Percentiles rank a stretch among this genome's conserved stretches.
phyloP scores from a whole-genome alignment of 1,284 basidiomycete species.

The Malassezia sp. region DNA sequence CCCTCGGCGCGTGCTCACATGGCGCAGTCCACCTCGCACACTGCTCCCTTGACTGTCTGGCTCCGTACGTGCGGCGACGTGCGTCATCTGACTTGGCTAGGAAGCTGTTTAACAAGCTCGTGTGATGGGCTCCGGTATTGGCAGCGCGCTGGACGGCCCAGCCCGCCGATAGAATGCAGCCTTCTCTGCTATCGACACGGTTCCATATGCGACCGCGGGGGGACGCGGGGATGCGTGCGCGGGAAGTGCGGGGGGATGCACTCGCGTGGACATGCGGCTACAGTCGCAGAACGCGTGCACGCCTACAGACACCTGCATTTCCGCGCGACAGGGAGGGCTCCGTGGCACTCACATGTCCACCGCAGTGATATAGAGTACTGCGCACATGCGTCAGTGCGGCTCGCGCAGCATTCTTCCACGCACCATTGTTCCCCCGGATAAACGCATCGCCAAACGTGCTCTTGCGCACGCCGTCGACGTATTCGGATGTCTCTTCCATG shows the following conservation, averaged over 20 bases:
- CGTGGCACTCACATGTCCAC: not conserved
- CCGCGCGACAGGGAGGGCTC: no score
- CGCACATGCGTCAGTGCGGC: not conserved
- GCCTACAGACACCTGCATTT: no score
- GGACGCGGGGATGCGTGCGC: no score
- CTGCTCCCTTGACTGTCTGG: slow-evolving; percentile 40
- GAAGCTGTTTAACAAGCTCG: slow-evolving; percentile 39
- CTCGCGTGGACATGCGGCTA: no score
- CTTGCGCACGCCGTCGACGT: slow-evolving; percentile 71
- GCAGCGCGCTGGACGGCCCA: no score
- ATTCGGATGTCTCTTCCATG: slow-evolving; percentile 88
- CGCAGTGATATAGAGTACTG: slow-evolving; percentile 23
- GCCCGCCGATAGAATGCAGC: no score
- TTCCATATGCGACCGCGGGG: no score
- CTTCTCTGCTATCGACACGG: no score
- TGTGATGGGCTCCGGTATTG: no score
- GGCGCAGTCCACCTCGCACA: slow-evolving; percentile 37
- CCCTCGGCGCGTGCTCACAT: not conserved
- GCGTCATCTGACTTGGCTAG: no score
- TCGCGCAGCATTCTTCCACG: slow-evolving; percentile 34
- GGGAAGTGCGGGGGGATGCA: no score
- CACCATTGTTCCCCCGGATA: slow-evolving; percentile 92
- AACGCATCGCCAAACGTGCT: slow-evolving; percentile 89
- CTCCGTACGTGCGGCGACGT: slow-evolving; percentile 21
- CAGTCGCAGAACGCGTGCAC: no score